These are phyloP conservation scores for Monosporascus sp. DNA, from an alignment of 2,329 filamentous ascomycete genomes.

Conservation along the genomic window DNA sequence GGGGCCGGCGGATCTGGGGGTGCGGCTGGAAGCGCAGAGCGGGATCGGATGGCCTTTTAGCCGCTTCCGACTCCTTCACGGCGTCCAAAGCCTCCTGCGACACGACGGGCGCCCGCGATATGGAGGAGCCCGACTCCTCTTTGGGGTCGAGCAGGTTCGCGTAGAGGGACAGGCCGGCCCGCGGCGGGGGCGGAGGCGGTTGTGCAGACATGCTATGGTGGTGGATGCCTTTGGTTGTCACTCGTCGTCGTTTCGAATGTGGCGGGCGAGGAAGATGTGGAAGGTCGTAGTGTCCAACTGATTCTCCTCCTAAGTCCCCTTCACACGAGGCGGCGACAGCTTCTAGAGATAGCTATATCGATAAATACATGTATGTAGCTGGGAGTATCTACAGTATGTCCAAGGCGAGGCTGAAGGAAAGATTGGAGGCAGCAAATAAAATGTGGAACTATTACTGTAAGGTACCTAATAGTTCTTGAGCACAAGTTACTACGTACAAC, in stretches of 20 bases:
- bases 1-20: slow-evolving; percentile 62
- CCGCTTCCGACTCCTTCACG: slow-evolving; percentile 39
- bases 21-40: slow-evolving; percentile 76
- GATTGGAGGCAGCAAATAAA: too few relatives aligned
- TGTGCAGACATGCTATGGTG: slow-evolving; percentile 18
- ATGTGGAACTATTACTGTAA: too few relatives aligned
- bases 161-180: slow-evolving; percentile 65
- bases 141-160: slow-evolving; percentile 71
- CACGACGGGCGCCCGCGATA: slow-evolving; percentile 69
- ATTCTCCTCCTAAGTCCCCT: too few relatives aligned
- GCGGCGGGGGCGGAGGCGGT: slow-evolving; percentile 32
- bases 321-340: too few relatives aligned
- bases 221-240: background rate
- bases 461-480: too few relatives aligned
- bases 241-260: background rate
- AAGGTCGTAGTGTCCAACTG: too few relatives aligned
- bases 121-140: slow-evolving; percentile 49
- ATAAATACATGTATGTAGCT: too few relatives aligned
- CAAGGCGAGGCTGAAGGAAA: too few relatives aligned
- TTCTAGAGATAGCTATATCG: too few relatives aligned
- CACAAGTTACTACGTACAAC: too few relatives aligned
- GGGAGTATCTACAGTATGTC: too few relatives aligned
- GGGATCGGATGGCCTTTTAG: slow-evolving; percentile 59
- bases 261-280: too few relatives aligned
- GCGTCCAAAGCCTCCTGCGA: slow-evolving; percentile 54